These are phyloP conservation scores for Combretum micranthum DNA, from an alignment of 345 rosid species.

Conservation along the genomic window DNA sequence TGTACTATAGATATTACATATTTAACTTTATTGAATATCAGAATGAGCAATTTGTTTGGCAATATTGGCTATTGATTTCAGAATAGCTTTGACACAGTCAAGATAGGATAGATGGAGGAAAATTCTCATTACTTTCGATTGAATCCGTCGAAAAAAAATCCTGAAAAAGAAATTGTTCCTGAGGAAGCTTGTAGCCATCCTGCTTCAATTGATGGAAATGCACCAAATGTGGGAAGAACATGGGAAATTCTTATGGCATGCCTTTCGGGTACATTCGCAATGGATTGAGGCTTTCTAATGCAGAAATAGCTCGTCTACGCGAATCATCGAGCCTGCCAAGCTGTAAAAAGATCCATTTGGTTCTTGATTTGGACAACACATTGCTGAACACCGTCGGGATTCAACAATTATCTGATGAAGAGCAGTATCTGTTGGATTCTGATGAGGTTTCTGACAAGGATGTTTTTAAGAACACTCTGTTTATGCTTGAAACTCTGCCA, in stretches of 20 bases:
- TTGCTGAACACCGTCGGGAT: not conserved
- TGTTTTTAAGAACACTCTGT: not conserved
- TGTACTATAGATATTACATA: no score
- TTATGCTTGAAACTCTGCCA: not conserved
- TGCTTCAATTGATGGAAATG: not conserved
- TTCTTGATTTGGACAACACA: slow-evolving; percentile 25
- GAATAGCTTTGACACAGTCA: no score
- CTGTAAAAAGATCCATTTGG: slow-evolving; percentile 10
- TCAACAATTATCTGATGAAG: slow-evolving; percentile 1
- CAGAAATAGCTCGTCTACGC: slow-evolving; percentile 7
- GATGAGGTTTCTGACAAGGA: not conserved
- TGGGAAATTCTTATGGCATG: not conserved
- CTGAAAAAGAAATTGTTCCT: no score
- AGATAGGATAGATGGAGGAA: no score
- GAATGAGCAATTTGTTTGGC: no score
- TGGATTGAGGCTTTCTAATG: slow-evolving; percentile 10
- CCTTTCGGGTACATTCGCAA: slow-evolving; percentile 3
- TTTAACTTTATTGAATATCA: no score
- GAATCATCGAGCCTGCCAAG: not conserved
- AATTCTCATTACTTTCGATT: no score
- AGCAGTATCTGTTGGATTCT: not conserved
- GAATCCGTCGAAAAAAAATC: no score
- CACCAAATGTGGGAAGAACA: not conserved
- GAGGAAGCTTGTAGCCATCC: slow-evolving; percentile 12
- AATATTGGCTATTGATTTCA: no score